These are phyloP conservation scores for Penicillium crystallinum DNA, from an alignment of 495 filamentous ascomycete species.

Conservation along the genomic window DNA sequence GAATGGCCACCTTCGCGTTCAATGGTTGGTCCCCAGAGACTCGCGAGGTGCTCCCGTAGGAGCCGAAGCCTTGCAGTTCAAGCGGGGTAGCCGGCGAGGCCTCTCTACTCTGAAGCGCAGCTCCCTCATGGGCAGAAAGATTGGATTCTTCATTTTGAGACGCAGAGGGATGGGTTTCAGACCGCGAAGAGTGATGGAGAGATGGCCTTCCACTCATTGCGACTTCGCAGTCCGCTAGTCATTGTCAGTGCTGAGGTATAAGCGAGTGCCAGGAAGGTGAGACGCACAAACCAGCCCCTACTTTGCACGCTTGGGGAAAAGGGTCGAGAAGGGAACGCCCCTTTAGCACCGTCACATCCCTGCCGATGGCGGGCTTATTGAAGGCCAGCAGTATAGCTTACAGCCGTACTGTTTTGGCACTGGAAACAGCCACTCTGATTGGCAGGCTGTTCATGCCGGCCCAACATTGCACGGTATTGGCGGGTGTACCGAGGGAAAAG, in stretches of 20 bases:
- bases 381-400: not conserved
- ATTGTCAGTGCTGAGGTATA: not conserved
- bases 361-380: not conserved
- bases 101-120: not conserved
- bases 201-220: not conserved
- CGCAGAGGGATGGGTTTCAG: not conserved
- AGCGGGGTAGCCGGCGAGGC: not conserved
- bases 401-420: not conserved
- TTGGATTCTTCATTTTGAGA: not conserved
- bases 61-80: not conserved
- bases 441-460: not conserved
- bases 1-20: conserved; percentile 3
- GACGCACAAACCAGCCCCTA: not conserved
- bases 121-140: not conserved
- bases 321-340: not conserved
- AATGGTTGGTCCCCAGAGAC: not conserved
- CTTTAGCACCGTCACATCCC: not conserved
- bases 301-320: not conserved
- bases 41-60: not conserved
- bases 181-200: not conserved
- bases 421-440: not conserved
- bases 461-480: not conserved
- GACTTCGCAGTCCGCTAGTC: not conserved
- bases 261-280: not conserved
- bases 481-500: not conserved